A percentile compares a stretch with the other conserved stretches of the same genome.
phyloP scores from a whole-genome alignment of 495 filamentous ascomycete genomes.

The Xanthoparmelia taractica region DNA sequence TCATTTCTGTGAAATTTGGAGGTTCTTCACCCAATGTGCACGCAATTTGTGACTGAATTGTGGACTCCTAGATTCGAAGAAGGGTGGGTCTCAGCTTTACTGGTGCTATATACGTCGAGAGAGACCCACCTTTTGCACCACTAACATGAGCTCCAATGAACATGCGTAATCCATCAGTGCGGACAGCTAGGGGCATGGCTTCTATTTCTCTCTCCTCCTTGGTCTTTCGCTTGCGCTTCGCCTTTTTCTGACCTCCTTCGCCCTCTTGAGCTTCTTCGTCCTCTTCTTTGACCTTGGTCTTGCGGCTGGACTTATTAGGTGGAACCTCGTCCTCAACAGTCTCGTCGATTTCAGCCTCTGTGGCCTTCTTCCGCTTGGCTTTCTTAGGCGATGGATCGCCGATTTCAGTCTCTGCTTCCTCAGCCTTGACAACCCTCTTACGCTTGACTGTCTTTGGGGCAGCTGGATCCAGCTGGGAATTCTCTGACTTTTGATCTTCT shows the following conservation, averaged over 20 bases:
- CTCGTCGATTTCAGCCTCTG: constrained; percentile 9
- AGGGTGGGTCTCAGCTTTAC: constrained; percentile 1
- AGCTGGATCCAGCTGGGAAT: not conserved
- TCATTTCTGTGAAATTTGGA: not conserved
- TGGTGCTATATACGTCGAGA: constrained; percentile 1
- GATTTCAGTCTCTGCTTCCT: not conserved
- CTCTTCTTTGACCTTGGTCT: constrained; percentile 20
- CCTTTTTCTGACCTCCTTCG: constrained; percentile 17
- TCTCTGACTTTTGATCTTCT: not conserved
- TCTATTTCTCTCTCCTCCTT: constrained; percentile 41
- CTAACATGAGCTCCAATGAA: constrained; percentile 89
- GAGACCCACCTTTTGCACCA: constrained; percentile 64
- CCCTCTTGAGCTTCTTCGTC: constrained; percentile 31
- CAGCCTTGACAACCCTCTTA: not conserved
- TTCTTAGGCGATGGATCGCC: constrained; percentile 7
- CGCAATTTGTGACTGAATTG: constrained; percentile 72
- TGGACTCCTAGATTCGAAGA: constrained; percentile 51
- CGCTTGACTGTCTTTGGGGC: constrained; percentile 3
- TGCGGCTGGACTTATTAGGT: constrained; percentile 1
- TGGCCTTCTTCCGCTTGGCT: constrained; percentile 12
- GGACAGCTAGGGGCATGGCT: constrained; percentile 56
- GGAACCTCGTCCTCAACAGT: not conserved
- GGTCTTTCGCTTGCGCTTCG: constrained; percentile 29
- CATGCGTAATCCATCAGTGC: constrained; percentile 67
- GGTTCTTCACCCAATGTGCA: constrained; percentile 56